Evolutionary conservation across 768 basidiomycete species (phyloP).

Genomic region (Pleurotus ostreatus): DNA sequence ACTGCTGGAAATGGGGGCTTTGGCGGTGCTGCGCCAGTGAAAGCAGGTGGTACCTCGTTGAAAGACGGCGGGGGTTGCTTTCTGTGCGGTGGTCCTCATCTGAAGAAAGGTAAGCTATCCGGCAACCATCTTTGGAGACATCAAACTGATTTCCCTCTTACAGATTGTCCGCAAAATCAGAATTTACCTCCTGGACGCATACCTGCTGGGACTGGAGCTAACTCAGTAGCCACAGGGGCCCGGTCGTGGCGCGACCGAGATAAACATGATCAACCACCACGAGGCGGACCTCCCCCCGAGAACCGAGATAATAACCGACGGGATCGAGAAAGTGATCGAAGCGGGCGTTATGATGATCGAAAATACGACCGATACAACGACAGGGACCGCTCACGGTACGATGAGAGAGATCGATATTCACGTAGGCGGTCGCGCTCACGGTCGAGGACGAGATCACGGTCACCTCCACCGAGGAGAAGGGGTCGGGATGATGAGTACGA

Average conservation of each 20-base stretch:
- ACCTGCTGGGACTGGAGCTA: constrained; percentile 25
- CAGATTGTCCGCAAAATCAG: constrained; percentile 52
- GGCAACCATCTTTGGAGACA: constrained; percentile 2
- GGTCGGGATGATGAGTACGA: constrained; percentile 11
- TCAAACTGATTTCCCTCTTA: background rate
- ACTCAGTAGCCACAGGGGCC: constrained; percentile 16
- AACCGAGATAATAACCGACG: constrained; percentile 16
- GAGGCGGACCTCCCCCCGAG: constrained; percentile 9
- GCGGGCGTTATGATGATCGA: constrained; percentile 15
- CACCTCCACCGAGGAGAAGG: constrained; percentile 19
- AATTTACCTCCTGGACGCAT: constrained; percentile 27
- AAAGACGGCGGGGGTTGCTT: constrained; percentile 74
- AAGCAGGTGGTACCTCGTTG: constrained; percentile 49
- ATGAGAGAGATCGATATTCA: constrained; percentile 15
- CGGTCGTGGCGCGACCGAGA: constrained; percentile 31
- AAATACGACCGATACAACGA: constrained; percentile 17
- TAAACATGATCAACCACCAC: constrained; percentile 6
- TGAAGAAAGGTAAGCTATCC: constrained; percentile 69
- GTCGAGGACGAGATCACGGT: constrained; percentile 28
- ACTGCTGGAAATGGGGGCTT: constrained; percentile 60
- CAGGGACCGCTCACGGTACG: constrained; percentile 14
- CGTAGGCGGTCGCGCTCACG: constrained; percentile 18
- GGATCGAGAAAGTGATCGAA: constrained; percentile 18
- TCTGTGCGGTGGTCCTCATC: constrained; percentile 89
- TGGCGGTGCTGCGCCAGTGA: constrained; percentile 53